These are phyloP conservation scores for Yamadazyma atlantica DNA, from an alignment of 1,139 yeast species.

Conservation along the genomic window DNA sequence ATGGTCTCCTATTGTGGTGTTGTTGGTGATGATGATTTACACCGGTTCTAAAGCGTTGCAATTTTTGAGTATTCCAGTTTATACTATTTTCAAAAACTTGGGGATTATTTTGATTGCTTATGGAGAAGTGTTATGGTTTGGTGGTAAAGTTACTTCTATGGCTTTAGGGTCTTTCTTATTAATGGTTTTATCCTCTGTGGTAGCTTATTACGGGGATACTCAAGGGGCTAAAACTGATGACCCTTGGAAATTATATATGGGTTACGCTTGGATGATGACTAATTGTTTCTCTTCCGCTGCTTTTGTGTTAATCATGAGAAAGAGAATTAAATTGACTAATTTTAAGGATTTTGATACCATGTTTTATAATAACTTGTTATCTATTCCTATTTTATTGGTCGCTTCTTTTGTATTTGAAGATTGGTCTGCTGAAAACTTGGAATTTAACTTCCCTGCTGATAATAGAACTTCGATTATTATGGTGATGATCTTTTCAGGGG, in stretches of 20 bases:
- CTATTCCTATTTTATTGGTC: slow-evolving; percentile 81
- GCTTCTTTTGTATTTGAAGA: slow-evolving; percentile 82
- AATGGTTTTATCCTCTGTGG: slow-evolving; percentile 90
- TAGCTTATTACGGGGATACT: slow-evolving; percentile 92
- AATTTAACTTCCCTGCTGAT: slow-evolving; percentile 73
- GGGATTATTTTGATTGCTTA: slow-evolving; percentile 96
- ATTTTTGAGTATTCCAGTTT: slow-evolving; percentile 88
- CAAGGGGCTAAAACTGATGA: slow-evolving; percentile 35
- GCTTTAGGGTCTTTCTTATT: slow-evolving; percentile 82
- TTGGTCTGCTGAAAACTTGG: slow-evolving; percentile 83
- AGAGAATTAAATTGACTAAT: slow-evolving; percentile 94
- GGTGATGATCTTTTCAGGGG: slow-evolving; percentile 91
- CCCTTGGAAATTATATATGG: slow-evolving; percentile 58
- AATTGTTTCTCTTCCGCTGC: slow-evolving; percentile 95
- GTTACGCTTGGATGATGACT: slow-evolving; percentile 94
- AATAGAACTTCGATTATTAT: slow-evolving; percentile 63
- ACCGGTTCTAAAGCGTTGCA: slow-evolving; percentile 95
- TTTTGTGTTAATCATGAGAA: slow-evolving; percentile 92
- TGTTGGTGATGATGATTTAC: slow-evolving; percentile 91
- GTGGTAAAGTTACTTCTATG: slow-evolving; percentile 89
- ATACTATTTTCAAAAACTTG: slow-evolving; percentile 95
- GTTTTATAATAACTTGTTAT: slow-evolving; percentile 93
- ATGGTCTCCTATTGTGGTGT: slow-evolving; percentile 90
- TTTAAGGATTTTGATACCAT: slow-evolving; percentile 98
- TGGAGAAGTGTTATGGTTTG: slow-evolving; percentile 97